Evolutionary conservation across 129 eudicot genomes (phyloP), one percentile per base, ranked within the genome.

Genomic region (Tanacetum coccineum): DNA sequence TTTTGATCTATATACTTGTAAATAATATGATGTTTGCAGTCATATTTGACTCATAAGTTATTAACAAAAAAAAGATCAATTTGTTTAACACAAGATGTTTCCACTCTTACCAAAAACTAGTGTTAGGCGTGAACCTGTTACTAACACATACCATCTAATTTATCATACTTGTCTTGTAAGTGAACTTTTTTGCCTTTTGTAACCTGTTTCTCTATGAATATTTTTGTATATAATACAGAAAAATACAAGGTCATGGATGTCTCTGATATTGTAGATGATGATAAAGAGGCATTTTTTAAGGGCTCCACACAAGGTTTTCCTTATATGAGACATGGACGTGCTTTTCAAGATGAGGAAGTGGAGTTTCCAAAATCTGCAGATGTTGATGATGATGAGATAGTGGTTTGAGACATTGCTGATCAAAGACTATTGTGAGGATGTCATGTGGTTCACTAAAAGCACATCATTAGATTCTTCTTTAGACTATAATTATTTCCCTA

Each of bases 201-300:
- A 53, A 50, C 15, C 36, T 55, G 71, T 32, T 39, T 47, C 39
- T 51, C 75, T 78, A 74, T 20, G 15, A 69, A 48, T 70, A n/a
- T 53, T 46, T 47, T 58, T 67, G 39, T 60, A 14, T 10, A 62
- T 53, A 73, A 75, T 52, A 17, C 83, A 91, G 98, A 92, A 52
- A 88, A 80, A 64, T 86, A 85, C 68, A 85, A 40, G 66, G 58
- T 76, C 59, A 57, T 84, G 84, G 84, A 86, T n/a, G n/a, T n/a
- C n/a, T n/a, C n/a, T n/a, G n/a, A n/a, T n/a, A n/a, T n/a, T n/a
- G n/a, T n/a, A n/a, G n/a, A n/a, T n/a, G n/a, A n/a, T 78, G 62
- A 93, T 68, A 96, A 93, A 72, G 95, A 80, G 74, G 71, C 68
- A 42, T 84, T 83, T 74, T 49, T 93, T 60, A 88, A 73, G 80